Evolutionary conservation across 371 early-diverging fungal genomes (phyloP), one percentile per base, ranked within the genome.

Genomic region (Haplosporangium sp.): DNA sequence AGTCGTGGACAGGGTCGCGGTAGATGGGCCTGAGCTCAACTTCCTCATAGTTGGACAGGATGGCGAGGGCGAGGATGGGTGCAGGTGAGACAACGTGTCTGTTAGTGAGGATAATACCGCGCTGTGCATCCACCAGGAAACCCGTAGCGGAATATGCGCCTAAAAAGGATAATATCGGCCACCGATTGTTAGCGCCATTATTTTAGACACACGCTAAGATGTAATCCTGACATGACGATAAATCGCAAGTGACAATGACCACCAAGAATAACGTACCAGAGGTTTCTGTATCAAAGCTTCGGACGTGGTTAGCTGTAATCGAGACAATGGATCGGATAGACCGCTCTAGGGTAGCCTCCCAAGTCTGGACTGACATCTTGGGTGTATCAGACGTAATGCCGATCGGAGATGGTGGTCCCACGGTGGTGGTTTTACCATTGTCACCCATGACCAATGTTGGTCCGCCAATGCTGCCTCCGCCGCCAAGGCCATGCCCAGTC

Each of bases 71-170:
- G 23, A 94, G 90, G 60, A 94, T 91, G 6, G 96, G 97, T 0
- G 94, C 96, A 0, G 94, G 87, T 48, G 94, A 91, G 21, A 93
- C 93, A 14, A 96, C 95, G 65, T 96, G 96, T 3, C 96, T 86
- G 81, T 98, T 98, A 9, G 98, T 93, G 40, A 97, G 86, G 55
- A 97, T 94, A 45, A 97, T 86, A 13, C 96, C 98, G 4, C 85
- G 86, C 64, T 88, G 68, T 7, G 93, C 94, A 71, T 98, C 98
- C 1, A 98, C 97, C 12, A 98, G 91, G 77, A 98, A 98, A 12
- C 98, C 98, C 10, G 98, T 92, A 1, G 98, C 97, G 47, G 89
- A 88, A 62, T 86, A 89, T 21, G 84, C 85, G 46, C 87, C 85
- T 86, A 54, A 57, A n/a, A n/a, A n/a, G n/a, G n/a, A n/a, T n/a